Percentiles rank a stretch among this genome's conserved stretches.
Conservation (phyloP, 257 asterid genomes). For the Solanum arcanum region DNA sequence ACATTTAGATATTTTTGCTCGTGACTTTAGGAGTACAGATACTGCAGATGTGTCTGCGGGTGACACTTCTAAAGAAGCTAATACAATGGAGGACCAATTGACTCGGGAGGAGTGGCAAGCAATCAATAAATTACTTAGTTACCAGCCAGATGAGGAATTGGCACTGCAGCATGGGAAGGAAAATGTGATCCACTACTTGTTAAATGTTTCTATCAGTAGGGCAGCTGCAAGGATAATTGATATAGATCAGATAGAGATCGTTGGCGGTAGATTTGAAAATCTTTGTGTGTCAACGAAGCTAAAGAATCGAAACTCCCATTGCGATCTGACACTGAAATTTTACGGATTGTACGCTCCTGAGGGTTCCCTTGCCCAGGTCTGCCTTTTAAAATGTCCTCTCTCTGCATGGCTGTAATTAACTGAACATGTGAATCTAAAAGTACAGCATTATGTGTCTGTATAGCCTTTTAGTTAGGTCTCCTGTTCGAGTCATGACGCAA, state of each 20-base stretch:
- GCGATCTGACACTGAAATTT: conserved; percentile 76
- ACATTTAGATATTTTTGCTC: background rate
- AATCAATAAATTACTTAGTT: conserved; percentile 80
- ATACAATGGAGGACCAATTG: conserved; percentile 60
- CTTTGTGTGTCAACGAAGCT: conserved; percentile 73
- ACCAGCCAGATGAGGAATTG: conserved; percentile 88
- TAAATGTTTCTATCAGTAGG: conserved; percentile 67
- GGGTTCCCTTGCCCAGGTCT: conserved; percentile 97
- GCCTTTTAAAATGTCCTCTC: background rate
- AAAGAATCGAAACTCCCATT: conserved; percentile 67
- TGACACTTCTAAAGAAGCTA: conserved; percentile 46
- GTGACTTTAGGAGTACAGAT: conserved; percentile 53
- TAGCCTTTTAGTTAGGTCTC: background rate
- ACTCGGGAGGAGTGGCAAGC: conserved; percentile 99
- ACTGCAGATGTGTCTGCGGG: conserved; percentile 43
- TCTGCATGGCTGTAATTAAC: background rate
- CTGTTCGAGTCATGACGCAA: background rate
- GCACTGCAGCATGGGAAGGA: conserved; percentile 54
- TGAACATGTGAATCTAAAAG: background rate
- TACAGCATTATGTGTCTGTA: background rate
- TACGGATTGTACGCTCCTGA: conserved; percentile 95
- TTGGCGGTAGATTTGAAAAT: conserved; percentile 94
- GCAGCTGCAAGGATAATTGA: conserved; percentile 87
- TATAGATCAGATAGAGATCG: conserved; percentile 60
- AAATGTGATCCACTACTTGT: conserved; percentile 70